These are phyloP conservation scores for Eimeria brunetti DNA, from an alignment of 169 alveolate species.

Conservation along the genomic window DNA sequence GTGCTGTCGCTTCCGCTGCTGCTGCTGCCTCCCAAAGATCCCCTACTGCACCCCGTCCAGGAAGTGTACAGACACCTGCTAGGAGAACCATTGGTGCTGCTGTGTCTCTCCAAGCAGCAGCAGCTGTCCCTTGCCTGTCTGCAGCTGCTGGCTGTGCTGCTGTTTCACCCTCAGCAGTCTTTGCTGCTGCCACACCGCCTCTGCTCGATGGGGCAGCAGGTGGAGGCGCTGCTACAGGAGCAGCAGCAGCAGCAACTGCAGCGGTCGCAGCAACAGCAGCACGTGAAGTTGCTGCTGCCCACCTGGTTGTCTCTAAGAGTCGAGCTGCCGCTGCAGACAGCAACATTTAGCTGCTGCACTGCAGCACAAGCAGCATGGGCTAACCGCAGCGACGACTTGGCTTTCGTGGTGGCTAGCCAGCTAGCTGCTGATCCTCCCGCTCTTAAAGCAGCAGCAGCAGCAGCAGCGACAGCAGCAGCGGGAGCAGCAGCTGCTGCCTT, in stretches of 20 bases:
- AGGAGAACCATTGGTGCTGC: conserved; percentile 46
- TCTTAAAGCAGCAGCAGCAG: conserved; percentile 62
- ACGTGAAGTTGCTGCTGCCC: conserved; percentile 39
- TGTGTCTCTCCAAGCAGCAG: neutral
- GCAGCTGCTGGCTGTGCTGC: conserved; percentile 44
- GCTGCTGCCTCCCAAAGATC: conserved; percentile 46
- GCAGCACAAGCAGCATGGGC: conserved; percentile 73
- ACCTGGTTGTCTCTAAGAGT: conserved; percentile 57
- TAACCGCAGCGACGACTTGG: conserved; percentile 61
- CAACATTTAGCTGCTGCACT: conserved; percentile 9
- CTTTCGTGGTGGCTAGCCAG: conserved; percentile 53
- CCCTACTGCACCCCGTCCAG: conserved; percentile 23
- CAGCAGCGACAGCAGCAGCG: conserved; percentile 56
- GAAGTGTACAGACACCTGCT: conserved; percentile 53
- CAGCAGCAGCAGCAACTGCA: conserved; percentile 9
- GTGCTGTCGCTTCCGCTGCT: conserved; percentile 61
- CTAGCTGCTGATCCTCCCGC: conserved; percentile 8
- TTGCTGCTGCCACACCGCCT: conserved; percentile 57
- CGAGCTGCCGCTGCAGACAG: conserved; percentile 36
- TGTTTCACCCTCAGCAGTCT: conserved; percentile 71
- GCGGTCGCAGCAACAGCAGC: conserved; percentile 42
- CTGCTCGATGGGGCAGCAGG: conserved; percentile 26
- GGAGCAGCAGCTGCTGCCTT: conserved; percentile 42
- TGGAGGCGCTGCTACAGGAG: conserved; percentile 23
- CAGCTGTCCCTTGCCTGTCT: conserved; percentile 6